These are phyloP conservation scores for Closterium sp. DNA, from an alignment of 139 green algal species.

Conservation along the genomic window DNA sequence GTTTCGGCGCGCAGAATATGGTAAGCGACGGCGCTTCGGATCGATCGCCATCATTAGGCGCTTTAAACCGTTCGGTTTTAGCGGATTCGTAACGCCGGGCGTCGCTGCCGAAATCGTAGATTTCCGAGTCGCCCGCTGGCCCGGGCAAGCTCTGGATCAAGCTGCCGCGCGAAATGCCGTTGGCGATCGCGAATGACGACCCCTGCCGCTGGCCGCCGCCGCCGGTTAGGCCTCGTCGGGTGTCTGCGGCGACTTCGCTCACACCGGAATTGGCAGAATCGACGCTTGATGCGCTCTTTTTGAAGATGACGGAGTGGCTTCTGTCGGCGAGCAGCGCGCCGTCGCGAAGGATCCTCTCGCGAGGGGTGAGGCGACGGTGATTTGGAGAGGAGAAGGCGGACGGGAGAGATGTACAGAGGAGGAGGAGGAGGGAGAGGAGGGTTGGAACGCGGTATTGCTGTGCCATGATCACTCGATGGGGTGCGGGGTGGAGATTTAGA, in stretches of 20 bases:
- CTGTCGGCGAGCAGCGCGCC: neutral
- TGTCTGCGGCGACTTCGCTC: too few species aligned
- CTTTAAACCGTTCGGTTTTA: too few species aligned
- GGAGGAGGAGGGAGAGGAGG: too few species aligned
- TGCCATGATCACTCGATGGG: neutral
- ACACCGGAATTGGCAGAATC: neutral
- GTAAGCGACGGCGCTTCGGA: constrained; percentile 1
- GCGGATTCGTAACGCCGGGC: too few species aligned
- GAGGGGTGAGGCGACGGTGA: neutral
- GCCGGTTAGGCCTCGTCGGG: neutral
- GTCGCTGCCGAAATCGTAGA: too few species aligned
- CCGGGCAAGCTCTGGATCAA: neutral
- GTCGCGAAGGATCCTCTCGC: neutral
- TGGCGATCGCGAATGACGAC: neutral
- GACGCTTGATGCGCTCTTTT: neutral
- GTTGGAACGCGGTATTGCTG: neutral
- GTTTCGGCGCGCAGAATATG: constrained; percentile 37
- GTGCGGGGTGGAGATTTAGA: too few species aligned
- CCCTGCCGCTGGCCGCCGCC: too few species aligned
- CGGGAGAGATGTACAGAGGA: too few species aligned
- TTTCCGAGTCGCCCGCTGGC: too few species aligned
- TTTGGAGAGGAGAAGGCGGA: neutral
- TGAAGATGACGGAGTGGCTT: neutral
- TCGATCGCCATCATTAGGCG: too few species aligned
- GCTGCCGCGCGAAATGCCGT: neutral